Conservation (phyloP, 805 yeast species). For the Suhomyces prunicola region DNA sequence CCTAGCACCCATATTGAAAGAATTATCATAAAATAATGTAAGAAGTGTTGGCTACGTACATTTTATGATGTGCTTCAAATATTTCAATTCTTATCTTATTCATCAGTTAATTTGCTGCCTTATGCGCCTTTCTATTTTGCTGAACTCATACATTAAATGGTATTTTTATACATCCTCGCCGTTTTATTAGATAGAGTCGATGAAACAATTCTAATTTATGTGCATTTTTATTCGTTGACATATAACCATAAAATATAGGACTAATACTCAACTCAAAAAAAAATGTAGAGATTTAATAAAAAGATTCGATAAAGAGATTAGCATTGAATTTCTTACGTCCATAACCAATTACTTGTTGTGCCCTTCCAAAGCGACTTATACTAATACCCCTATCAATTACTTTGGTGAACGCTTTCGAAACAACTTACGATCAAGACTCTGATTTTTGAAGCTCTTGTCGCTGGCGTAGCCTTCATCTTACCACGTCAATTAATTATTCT, state of each 20-base stretch:
- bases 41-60: too few species aligned
- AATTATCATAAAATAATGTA: not conserved
- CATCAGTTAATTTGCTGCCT: not conserved
- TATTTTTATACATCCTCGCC: not conserved
- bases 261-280: not conserved
- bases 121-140: not conserved
- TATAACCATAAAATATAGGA: not conserved
- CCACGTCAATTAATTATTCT: too few species aligned
- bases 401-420: too few species aligned
- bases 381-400: too few species aligned
- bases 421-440: too few species aligned
- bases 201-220: not conserved
- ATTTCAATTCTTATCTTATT: conserved; percentile 1
- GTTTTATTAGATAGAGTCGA: conserved; percentile 2
- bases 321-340: too few species aligned
- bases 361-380: too few species aligned
- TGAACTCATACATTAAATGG: not conserved
- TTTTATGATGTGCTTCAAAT: not conserved
- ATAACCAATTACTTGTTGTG: too few species aligned
- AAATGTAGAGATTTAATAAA: too few species aligned
- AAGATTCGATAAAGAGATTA: too few species aligned
- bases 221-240: not conserved
- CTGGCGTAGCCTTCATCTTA: too few species aligned
- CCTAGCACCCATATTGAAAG: not conserved
- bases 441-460: too few species aligned